A percentile compares a stretch with the other conserved stretches of the same genome.
Conservation (phyloP, 352 stramenopile genomes). For the Globisporangium yorkense region DNA sequence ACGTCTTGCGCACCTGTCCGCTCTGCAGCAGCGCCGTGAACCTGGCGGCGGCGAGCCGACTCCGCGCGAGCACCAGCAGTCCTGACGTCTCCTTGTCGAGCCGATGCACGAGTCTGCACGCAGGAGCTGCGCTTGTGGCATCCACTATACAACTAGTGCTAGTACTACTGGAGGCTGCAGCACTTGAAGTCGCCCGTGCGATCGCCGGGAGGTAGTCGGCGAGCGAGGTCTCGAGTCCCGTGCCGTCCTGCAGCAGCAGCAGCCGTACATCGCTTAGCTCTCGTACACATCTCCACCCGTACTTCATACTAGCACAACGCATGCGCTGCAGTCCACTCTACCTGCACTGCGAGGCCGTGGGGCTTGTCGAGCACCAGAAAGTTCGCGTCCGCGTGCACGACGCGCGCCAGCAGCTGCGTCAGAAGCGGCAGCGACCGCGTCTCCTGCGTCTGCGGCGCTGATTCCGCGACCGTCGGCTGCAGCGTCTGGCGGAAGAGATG, state of each 20-base stretch:
- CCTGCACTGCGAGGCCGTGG: slow-evolving; percentile 57
- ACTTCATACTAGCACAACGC: background rate
- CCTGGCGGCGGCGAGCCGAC: slow-evolving; percentile 51
- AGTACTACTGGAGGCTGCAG: background rate
- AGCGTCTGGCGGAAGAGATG: slow-evolving; percentile 32
- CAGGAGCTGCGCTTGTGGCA: slow-evolving; percentile 4
- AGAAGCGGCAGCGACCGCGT: slow-evolving; percentile 1
- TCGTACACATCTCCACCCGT: background rate
- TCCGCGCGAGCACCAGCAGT: slow-evolving; percentile 56
- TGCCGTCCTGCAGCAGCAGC: slow-evolving; percentile 25
- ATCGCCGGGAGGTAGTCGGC: slow-evolving; percentile 37
- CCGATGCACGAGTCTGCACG: slow-evolving; percentile 53
- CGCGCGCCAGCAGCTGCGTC: slow-evolving; percentile 17
- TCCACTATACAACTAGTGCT: background rate
- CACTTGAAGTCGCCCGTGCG: slow-evolving; percentile 13
- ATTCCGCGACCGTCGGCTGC: slow-evolving; percentile 4
- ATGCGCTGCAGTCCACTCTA: background rate
- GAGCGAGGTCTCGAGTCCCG: slow-evolving; percentile 34
- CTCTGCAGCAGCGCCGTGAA: slow-evolving; percentile 43
- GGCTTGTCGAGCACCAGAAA: slow-evolving; percentile 69
- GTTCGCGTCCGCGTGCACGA: slow-evolving; percentile 49
- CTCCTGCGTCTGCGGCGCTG: background rate
- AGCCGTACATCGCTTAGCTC: background rate
- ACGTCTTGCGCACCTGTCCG: slow-evolving; percentile 49
- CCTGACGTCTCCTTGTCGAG: slow-evolving; percentile 72